These are phyloP conservation scores for Cyclotella choctawhatcheeana DNA, from an alignment of 108 stramenopile genomes.

Conservation along the genomic window DNA sequence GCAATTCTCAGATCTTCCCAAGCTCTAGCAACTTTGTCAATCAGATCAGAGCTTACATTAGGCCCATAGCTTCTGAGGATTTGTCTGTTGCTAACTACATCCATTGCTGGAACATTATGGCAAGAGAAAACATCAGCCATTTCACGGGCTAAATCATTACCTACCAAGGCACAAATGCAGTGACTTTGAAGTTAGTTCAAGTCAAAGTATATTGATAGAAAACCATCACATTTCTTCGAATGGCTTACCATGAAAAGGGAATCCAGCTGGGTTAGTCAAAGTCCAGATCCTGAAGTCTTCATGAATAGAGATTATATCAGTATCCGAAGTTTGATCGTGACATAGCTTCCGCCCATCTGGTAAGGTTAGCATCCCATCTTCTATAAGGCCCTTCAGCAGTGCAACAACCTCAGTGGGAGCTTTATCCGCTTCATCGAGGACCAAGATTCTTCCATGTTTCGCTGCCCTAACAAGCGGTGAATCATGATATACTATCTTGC, in stretches of 20 bases:
- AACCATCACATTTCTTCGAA: not conserved
- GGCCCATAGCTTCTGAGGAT: constrained; percentile 77
- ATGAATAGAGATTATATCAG: constrained; percentile 67
- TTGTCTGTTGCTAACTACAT: constrained; percentile 62
- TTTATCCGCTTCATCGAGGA: constrained; percentile 95
- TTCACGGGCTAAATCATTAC: constrained; percentile 77
- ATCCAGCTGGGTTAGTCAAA: constrained; percentile 90
- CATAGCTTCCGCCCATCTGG: constrained; percentile 74
- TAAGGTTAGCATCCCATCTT: constrained; percentile 87
- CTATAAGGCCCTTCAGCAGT: constrained; percentile 82
- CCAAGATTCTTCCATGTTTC: constrained; percentile 69
- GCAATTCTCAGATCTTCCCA: constrained; percentile 77
- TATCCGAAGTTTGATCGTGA: constrained; percentile 29
- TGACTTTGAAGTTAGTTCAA: not conserved
- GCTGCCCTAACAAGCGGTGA: constrained; percentile 86
- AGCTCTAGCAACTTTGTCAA: constrained; percentile 56
- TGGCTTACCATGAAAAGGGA: constrained; percentile 82
- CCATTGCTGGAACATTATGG: constrained; percentile 65
- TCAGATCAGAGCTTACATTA: constrained; percentile 38
- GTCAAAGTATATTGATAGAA: too few species aligned
- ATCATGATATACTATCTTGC: constrained; percentile 76
- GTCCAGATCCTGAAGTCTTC: constrained; percentile 77
- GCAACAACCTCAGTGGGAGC: constrained; percentile 90
- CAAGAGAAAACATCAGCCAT: constrained; percentile 83
- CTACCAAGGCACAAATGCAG: not conserved